phyloP scores from a whole-genome alignment of 192 early-diverging fungal genomes.

The Coemansia sp. region DNA sequence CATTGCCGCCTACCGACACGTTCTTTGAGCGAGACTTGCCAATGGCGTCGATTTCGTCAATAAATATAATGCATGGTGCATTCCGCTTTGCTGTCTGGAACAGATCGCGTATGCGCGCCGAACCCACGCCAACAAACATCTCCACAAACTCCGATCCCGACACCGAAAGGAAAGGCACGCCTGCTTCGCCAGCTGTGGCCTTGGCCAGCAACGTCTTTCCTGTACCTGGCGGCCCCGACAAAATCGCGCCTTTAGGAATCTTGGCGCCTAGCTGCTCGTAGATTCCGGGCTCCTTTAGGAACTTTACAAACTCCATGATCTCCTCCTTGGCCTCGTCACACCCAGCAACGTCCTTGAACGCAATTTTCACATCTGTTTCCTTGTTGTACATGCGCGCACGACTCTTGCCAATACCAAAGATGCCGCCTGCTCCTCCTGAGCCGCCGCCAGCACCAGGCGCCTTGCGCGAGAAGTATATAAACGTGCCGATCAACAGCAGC shows the following conservation, averaged over 20 bases:
- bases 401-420: conserved; percentile 96
- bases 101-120: conserved; percentile 86
- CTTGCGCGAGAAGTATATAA: conserved; percentile 84
- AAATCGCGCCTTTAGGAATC: conserved; percentile 97
- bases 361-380: conserved; percentile 92
- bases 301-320: conserved; percentile 99
- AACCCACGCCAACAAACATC: conserved; percentile 99
- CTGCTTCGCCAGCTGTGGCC: conserved; percentile 98
- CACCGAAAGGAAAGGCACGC: conserved; percentile 96
- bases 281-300: conserved; percentile 87
- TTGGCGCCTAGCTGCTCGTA: conserved; percentile 96
- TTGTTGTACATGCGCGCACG: conserved; percentile 96
- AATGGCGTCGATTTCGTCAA: conserved; percentile 99
- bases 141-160: conserved; percentile 99
- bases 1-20: conserved; percentile 89
- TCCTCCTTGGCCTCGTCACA: conserved; percentile 99
- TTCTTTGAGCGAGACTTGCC: conserved; percentile 93
- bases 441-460: conserved; percentile 66
- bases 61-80: conserved; percentile 98
- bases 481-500: conserved; percentile 79
- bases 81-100: conserved; percentile 98
- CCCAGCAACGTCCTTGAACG: conserved; percentile 99
- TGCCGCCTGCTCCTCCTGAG: conserved; percentile 67
- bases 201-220: conserved; percentile 99
- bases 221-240: conserved; percentile 90